These are phyloP conservation scores for Kodamaea anthophila DNA, from an alignment of 1,139 yeast genomes.

Conservation along the genomic window DNA sequence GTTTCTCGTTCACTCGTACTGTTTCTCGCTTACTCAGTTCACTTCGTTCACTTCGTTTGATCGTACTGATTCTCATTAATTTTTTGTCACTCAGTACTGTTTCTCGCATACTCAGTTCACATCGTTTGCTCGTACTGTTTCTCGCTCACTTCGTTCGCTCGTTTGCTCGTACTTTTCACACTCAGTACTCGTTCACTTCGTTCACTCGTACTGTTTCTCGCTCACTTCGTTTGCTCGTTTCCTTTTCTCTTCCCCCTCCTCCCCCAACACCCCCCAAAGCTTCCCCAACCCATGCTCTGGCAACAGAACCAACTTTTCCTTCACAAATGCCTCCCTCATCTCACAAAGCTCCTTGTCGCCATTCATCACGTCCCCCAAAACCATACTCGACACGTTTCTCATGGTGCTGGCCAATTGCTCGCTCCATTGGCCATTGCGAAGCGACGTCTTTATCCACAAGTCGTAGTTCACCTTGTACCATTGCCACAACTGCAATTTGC, in stretches of 20 bases:
- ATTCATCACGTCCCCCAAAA: slow-evolving; percentile 40
- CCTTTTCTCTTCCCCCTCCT: slow-evolving; percentile 16
- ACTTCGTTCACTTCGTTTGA: too few relatives aligned
- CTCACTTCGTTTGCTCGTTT: not conserved
- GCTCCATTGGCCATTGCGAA: slow-evolving; percentile 39
- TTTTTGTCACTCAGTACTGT: too few relatives aligned
- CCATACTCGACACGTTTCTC: slow-evolving; percentile 33
- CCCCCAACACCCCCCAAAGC: slow-evolving; percentile 16
- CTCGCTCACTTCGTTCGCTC: too few relatives aligned
- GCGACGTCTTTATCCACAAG: slow-evolving; percentile 41
- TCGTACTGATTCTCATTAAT: too few relatives aligned
- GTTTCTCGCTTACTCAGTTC: too few relatives aligned
- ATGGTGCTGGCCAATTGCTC: slow-evolving; percentile 35
- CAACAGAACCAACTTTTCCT: slow-evolving; percentile 21
- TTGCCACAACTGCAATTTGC: slow-evolving; percentile 34
- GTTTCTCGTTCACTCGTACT: too few relatives aligned
- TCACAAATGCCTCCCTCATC: slow-evolving; percentile 21
- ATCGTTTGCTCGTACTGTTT: too few relatives aligned
- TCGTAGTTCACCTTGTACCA: slow-evolving; percentile 53
- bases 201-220: too few relatives aligned
- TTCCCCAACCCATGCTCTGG: slow-evolving; percentile 32
- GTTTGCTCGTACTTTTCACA: too few relatives aligned
- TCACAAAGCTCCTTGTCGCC: slow-evolving; percentile 22
- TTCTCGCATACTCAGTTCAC: too few relatives aligned
- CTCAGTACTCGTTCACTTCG: too few relatives aligned